These are phyloP conservation scores for Didymella lethalis DNA, from an alignment of 2,329 filamentous ascomycete genomes.

Conservation along the genomic window DNA sequence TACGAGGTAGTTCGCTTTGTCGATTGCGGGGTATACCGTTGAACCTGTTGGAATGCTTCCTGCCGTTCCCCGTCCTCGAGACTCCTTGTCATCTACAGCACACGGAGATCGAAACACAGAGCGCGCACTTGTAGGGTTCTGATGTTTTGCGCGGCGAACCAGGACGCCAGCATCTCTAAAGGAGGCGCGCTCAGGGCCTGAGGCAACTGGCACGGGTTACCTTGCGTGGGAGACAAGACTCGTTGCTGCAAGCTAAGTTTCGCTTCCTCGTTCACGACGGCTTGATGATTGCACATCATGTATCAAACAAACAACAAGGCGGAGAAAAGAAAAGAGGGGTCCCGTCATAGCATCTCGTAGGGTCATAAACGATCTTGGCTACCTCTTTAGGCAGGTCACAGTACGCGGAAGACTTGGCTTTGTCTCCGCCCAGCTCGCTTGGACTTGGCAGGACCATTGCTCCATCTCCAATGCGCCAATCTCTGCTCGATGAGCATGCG, in stretches of 20 bases:
- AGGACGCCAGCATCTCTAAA: background rate
- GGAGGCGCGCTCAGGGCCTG: background rate
- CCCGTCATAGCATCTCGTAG: background rate
- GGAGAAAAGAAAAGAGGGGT: background rate
- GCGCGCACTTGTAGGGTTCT: background rate
- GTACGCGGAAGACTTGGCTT: conserved; percentile 22
- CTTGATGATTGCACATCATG: background rate
- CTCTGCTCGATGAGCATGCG: conserved; percentile 3
- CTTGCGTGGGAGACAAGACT: conserved; percentile 16
- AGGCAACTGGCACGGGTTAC: background rate
- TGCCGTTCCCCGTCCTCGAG: background rate
- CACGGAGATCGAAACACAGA: background rate
- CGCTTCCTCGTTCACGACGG: background rate
- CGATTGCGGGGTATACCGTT: background rate
- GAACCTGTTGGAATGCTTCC: background rate
- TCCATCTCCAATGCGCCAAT: conserved; percentile 21
- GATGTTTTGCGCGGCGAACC: background rate
- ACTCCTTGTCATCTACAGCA: background rate
- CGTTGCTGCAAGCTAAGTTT: conserved; percentile 6
- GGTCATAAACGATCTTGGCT: conserved; percentile 19
- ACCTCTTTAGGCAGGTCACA: conserved; percentile 21
- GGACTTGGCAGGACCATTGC: conserved; percentile 22
- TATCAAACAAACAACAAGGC: conserved; percentile 7
- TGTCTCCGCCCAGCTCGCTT: conserved; percentile 9
- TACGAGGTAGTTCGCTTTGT: background rate